Evolutionary conservation across 805 yeast genomes (phyloP).

Genomic region (Starmerella cellae): DNA sequence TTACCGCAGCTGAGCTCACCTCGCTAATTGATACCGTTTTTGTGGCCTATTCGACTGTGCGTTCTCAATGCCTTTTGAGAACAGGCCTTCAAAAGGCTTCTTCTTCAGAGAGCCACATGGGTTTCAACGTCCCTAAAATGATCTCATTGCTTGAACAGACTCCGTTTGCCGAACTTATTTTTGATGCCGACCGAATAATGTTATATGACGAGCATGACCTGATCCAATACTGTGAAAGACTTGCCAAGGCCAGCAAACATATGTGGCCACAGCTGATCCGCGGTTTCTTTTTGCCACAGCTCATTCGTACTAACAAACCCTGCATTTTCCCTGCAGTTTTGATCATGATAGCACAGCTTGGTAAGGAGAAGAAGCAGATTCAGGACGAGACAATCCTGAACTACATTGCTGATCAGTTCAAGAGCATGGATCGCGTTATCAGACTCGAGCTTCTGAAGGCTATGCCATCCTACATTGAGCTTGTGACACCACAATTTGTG

Average conservation of each 20-base stretch:
- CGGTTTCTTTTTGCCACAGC: conserved; percentile 43
- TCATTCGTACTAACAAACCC: conserved; percentile 29
- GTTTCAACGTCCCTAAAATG: background rate
- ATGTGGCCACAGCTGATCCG: conserved; percentile 5
- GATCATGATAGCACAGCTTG: too few species aligned
- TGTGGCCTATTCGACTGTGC: background rate
- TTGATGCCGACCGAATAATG: conserved; percentile 41
- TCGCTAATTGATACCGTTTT: background rate
- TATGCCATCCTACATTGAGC: conserved; percentile 41
- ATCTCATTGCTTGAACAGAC: conserved; percentile 22
- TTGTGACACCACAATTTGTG: conserved; percentile 38
- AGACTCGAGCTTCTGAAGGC: conserved; percentile 57
- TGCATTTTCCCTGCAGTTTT: conserved; percentile 13
- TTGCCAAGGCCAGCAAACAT: background rate
- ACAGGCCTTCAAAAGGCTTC: background rate
- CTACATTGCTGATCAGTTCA: conserved; percentile 47
- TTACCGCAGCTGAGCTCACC: background rate
- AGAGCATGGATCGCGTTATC: conserved; percentile 60
- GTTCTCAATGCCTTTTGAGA: background rate
- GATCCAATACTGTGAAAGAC: conserved; percentile 5
- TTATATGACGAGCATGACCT: conserved; percentile 17
- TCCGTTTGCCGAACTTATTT: conserved; percentile 39
- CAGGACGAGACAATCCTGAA: conserved; percentile 38
- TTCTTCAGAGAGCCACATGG: background rate
- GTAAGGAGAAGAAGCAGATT: background rate